These are phyloP conservation scores for Cephaloascus fragrans DNA, from an alignment of 805 yeast genomes.

Conservation along the genomic window DNA sequence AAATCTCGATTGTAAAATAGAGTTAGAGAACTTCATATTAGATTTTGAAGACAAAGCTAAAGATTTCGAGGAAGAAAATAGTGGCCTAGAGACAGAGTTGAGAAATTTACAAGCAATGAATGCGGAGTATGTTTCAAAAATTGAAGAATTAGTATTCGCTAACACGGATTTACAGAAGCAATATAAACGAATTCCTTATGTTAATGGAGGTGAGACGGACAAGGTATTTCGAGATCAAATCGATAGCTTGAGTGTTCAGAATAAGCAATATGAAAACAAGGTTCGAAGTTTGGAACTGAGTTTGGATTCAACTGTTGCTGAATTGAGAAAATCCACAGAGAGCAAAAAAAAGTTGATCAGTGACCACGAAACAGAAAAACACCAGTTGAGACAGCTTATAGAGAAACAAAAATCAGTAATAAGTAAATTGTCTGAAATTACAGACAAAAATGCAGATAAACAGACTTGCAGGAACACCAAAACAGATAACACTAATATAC, in stretches of 20 bases:
- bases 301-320: background rate
- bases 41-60: constrained; percentile 2
- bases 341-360: background rate
- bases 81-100: constrained; percentile 1
- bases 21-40: constrained; percentile 10
- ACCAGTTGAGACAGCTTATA: background rate
- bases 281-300: background rate
- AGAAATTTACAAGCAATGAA: background rate
- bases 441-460: no score
- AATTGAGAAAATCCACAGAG: background rate
- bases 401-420: background rate
- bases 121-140: background rate
- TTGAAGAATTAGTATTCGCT: background rate
- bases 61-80: constrained; percentile 3
- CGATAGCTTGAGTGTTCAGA: background rate
- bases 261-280: background rate
- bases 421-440: background rate
- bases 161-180: background rate
- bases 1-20: constrained; percentile 12
- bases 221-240: background rate
- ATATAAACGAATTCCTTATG: background rate
- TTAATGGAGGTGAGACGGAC: no score
- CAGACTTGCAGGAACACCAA: no score
- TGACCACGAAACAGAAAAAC: background rate
- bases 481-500: no score